Base-by-base conservation (phyloP, 192 early-diverging fungal genomes). In the Backusella westeae region DNA sequence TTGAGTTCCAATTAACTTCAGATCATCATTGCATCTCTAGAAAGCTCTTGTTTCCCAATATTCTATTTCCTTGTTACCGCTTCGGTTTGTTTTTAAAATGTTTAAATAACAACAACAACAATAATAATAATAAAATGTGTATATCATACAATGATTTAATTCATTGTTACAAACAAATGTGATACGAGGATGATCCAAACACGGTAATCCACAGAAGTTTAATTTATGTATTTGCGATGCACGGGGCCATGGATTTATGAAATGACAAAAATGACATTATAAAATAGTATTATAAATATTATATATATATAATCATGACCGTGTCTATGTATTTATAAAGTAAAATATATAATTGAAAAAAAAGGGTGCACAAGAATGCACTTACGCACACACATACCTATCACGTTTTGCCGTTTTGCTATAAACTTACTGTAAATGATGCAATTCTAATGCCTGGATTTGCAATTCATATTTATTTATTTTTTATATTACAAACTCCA, bases 311-410 rank as follows among this genome's bases (percentile, higher is more conserved):
- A 56, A 56, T 26, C 53, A 59, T 26, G 8, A 9, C 14, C 4
- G 0, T 39, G 17, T 59, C 8, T 59, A 59, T 26, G 4, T 59
- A 59, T 59, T 26, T 59, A 26, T 23, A 21, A 56, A 56, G 21
- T 56, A 21, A 56, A 56, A 59, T 59, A 59, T 49, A 49, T 26
- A 26, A 26, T 26, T 59, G 21, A 59, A 63, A 63, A 63, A 59
- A 56, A 63, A 63, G 56, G 23, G 23, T 12, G 56, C 56, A 63
- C 56, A 63, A 63, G 56, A 63, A 63, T 63, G 56, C 26, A 63
- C 23, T 56, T 23, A 56, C 53, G 53, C 53, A 56, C 53, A 56
- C 53, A 56, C 53, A 56, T 56, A 56, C n/a, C n/a, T 21, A 23
- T 56, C 53, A 56, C 53, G 53, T 56, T 56, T 56, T 9, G 19